These are phyloP conservation scores for Rhodotorula sp. DNA, from an alignment of 1,284 basidiomycete species.

Conservation along the genomic window DNA sequence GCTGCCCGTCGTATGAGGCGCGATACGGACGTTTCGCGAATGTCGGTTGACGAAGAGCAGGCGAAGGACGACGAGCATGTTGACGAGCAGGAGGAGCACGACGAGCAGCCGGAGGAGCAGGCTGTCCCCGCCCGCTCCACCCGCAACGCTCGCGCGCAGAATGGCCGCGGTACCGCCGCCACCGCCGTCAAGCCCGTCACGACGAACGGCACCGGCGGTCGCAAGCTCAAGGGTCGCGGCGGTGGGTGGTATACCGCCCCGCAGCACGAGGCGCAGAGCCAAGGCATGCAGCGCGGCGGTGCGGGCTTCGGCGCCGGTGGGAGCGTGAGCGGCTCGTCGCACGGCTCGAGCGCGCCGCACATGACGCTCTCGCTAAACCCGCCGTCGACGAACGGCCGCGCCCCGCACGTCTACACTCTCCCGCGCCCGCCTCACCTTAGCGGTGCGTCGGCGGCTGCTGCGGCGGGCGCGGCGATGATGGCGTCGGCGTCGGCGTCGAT, in stretches of 20 bases:
- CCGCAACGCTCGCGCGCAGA: neutral
- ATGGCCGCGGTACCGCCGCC: neutral
- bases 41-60: neutral
- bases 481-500: neutral
- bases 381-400: neutral
- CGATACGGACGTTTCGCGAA: neutral
- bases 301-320: neutral
- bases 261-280: neutral
- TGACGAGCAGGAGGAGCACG: no score
- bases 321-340: neutral
- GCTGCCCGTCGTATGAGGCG: neutral
- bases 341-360: neutral
- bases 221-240: slow-evolving; percentile 1
- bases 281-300: slow-evolving; percentile 11
- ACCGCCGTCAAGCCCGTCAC: neutral
- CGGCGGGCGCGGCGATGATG: neutral
- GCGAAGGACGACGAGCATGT: no score
- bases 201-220: neutral
- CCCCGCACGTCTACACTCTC: slow-evolving; percentile 14
- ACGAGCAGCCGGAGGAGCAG: neutral
- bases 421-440: slow-evolving; percentile 28
- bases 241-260: slow-evolving; percentile 1
- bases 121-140: neutral
- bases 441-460: neutral
- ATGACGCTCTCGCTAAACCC: neutral